Evolutionary conservation across 768 basidiomycete species (phyloP).

Genomic region (Crassisporium funariophilum): DNA sequence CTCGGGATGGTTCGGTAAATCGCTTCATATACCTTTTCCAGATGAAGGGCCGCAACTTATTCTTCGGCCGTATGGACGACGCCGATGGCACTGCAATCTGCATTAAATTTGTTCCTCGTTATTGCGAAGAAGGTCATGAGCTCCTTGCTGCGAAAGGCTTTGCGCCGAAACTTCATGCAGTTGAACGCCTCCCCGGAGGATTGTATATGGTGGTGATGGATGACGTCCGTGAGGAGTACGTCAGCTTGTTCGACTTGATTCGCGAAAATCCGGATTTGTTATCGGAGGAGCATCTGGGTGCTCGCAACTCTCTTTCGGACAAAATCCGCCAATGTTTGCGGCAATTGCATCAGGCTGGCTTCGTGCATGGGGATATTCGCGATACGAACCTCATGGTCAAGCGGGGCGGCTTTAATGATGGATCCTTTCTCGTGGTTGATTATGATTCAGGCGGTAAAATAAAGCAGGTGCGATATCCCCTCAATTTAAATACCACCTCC

Average conservation of each 20-base stretch:
- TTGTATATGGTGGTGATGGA: constrained; percentile 39
- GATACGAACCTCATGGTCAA: constrained; percentile 30
- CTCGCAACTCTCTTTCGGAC: constrained; percentile 5
- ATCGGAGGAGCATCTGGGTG: constrained; percentile 1
- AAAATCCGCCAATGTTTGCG: constrained; percentile 4
- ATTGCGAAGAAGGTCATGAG: constrained; percentile 29
- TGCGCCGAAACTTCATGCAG: constrained; percentile 28
- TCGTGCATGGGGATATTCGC: constrained; percentile 36
- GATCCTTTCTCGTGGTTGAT: constrained; percentile 24
- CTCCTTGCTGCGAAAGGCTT: constrained; percentile 17
- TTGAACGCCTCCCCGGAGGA: constrained; percentile 28
- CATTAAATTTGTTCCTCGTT: constrained; percentile 31
- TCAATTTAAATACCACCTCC: constrained; percentile 16
- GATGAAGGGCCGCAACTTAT: constrained; percentile 15
- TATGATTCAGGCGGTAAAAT: constrained; percentile 32
- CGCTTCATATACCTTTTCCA: constrained; percentile 19
- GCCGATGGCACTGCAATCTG: constrained; percentile 15
- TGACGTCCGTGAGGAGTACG: constrained; percentile 16
- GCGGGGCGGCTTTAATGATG: constrained; percentile 2
- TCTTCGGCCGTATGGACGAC: constrained; percentile 17
- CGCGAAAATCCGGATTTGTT: constrained; percentile 5
- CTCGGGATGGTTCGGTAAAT: constrained; percentile 10
- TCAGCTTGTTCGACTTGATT: constrained; percentile 14
- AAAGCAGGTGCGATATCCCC: constrained; percentile 25
- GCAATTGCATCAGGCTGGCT: constrained; percentile 24